Base-by-base conservation (phyloP, 805 yeast genomes). In the Metschnikowia similis region DNA sequence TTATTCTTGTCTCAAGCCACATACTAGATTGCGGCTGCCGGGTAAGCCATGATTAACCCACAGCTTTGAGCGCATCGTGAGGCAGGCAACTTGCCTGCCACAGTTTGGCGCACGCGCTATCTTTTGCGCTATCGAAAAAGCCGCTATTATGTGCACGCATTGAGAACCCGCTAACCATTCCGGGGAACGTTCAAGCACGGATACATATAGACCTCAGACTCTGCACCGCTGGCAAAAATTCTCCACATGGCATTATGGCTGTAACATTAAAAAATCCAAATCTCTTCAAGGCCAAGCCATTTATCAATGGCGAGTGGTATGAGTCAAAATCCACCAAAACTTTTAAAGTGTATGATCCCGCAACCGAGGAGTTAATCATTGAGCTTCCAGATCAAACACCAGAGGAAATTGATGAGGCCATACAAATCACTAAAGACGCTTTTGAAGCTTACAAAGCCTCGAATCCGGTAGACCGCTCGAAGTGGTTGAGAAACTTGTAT, bases 401-500 rank as follows among this genome's bases (percentile, higher is more conserved):
- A 0, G 72, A 71, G 52, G 81, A 65, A 48, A 66, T 71, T 47
- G 74, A 70, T 30, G 61, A 59, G 38, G 76, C 85, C 13, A 79
- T 81, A 46, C 70, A 77, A 44, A 66, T 64, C 41, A 81, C 84
- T 2, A 63, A 63, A 43, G 70, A 68, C 2, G 75, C 83, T 0
- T 81, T 79, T 61, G 57, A 71, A 35, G 55, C 67, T 1, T 81
- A 63, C 64, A 77, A 72, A 56, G 71, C 72, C 42, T 77, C 83
- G 2, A 63, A 74, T 9, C 76, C 81, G 28, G 72, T 76, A 53
- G 75, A 79, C 48, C 77, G 85, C 59, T 60, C 84, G 2, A 59
- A 63, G 41, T 75, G 74, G 79, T 66, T 79, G 56, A 70, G 83
- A 62, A 79, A 75, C 41, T 53, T 81, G 57, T 74, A 66, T 64